Evolutionary conservation across 768 basidiomycete species (phyloP).

Genomic region (Russula vinacea): DNA sequence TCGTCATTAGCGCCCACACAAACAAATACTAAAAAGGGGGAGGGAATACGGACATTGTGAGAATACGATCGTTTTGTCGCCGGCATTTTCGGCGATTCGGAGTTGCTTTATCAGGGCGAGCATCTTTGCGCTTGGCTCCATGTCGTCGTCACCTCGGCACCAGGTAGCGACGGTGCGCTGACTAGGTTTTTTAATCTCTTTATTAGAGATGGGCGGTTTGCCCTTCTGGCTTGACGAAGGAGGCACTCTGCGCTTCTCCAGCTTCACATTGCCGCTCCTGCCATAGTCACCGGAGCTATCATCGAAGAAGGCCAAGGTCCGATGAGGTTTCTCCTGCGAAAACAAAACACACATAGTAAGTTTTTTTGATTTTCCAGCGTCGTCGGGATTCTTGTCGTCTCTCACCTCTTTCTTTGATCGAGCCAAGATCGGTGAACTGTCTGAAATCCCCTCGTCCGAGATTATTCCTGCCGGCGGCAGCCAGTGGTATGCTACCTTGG

Average conservation of each 20-base stretch:
- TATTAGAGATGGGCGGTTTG: slow-evolving; percentile 35
- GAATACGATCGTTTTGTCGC: slow-evolving; percentile 69
- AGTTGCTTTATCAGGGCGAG: slow-evolving; percentile 53
- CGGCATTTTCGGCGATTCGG: slow-evolving; percentile 54
- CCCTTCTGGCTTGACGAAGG: neutral
- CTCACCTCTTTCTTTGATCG: slow-evolving; percentile 22
- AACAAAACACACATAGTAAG: neutral
- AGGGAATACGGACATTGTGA: slow-evolving; percentile 63
- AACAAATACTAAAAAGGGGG: neutral
- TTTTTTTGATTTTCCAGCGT: neutral
- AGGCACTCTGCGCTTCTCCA: neutral
- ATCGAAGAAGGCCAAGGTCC: neutral
- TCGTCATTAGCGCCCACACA: neutral
- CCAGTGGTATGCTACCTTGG: slow-evolving; percentile 22
- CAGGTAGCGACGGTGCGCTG: slow-evolving; percentile 47
- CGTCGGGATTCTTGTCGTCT: no score
- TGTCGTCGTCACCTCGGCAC: slow-evolving; percentile 56
- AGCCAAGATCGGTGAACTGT: slow-evolving; percentile 43
- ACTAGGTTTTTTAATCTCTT: slow-evolving; percentile 16
- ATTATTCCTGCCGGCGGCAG: slow-evolving; percentile 20
- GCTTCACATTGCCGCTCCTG: neutral
- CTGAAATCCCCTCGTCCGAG: slow-evolving; percentile 48
- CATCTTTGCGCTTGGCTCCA: slow-evolving; percentile 73
- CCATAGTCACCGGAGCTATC: slow-evolving; percentile 7
- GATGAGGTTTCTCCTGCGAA: slow-evolving; percentile 13